Percentiles rank a stretch among this genome's conserved stretches.
phyloP scores from a whole-genome alignment of 768 basidiomycete genomes.

The Pleurotus platypus region DNA sequence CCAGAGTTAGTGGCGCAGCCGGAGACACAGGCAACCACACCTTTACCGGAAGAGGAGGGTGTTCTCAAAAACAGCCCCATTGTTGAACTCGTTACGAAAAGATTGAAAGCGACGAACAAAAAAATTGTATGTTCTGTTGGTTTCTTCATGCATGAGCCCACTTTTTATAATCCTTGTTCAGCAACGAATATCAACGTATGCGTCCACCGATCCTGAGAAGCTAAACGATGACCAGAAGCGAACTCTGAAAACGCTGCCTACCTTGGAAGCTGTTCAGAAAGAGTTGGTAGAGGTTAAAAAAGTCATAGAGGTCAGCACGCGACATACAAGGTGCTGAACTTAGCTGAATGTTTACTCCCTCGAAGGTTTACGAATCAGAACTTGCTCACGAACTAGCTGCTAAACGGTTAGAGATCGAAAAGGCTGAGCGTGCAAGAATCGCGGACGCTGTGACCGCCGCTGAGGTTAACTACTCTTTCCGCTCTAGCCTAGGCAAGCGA shows the following conservation, averaged over 20 bases:
- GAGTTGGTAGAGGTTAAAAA: constrained; percentile 85
- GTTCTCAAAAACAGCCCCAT: constrained; percentile 60
- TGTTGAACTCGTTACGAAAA: constrained; percentile 76
- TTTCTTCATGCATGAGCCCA: not conserved
- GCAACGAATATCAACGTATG: constrained; percentile 74
- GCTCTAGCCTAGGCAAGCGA: not conserved
- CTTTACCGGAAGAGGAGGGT: constrained; percentile 41
- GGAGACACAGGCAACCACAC: constrained; percentile 32
- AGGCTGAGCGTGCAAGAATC: constrained; percentile 51
- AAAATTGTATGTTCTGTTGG: constrained; percentile 63
- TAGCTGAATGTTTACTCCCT: constrained; percentile 6
- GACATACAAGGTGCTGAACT: not conserved
- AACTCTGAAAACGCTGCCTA: constrained; percentile 65
- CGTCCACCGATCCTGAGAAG: constrained; percentile 60
- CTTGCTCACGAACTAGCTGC: constrained; percentile 48
- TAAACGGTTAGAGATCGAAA: constrained; percentile 56
- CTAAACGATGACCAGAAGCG: constrained; percentile 88
- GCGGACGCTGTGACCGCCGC: constrained; percentile 52
- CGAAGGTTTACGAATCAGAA: constrained; percentile 63
- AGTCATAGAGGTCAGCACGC: constrained; percentile 65
- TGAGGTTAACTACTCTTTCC: constrained; percentile 40
- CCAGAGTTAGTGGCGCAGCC: constrained; percentile 41
- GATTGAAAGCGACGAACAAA: constrained; percentile 73
- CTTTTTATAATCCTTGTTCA: constrained; percentile 21
- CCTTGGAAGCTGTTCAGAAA: constrained; percentile 74